Conservation (phyloP, 2,329 filamentous ascomycete species). For the Colletotrichum lentis region DNA sequence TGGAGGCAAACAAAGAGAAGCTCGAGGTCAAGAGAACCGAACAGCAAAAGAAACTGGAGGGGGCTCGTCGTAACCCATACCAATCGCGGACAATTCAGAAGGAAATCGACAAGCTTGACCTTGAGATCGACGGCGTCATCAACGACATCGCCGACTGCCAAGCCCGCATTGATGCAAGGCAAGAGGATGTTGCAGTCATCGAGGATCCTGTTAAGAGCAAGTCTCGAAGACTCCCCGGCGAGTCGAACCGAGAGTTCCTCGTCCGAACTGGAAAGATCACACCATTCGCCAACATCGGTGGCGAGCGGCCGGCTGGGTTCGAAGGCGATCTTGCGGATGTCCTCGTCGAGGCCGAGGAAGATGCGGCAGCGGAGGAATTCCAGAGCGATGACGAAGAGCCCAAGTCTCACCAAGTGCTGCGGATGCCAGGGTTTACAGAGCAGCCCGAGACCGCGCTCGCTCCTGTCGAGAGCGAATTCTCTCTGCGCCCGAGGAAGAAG, state of each 20-base stretch:
- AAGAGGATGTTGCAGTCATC: constrained; percentile 60
- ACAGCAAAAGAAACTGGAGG: constrained; percentile 57
- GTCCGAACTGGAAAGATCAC: constrained; percentile 98
- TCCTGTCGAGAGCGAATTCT: constrained; percentile 62
- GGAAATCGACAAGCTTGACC: constrained; percentile 72
- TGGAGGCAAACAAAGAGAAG: constrained; percentile 63
- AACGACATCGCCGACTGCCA: constrained; percentile 83
- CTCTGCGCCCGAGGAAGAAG: constrained; percentile 66
- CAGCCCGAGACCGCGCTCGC: constrained; percentile 48
- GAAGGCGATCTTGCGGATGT: constrained; percentile 78
- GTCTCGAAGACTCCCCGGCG: constrained; percentile 74
- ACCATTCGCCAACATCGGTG: constrained; percentile 83
- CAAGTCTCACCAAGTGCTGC: constrained; percentile 75
- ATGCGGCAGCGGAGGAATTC: constrained; percentile 62
- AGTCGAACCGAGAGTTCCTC: constrained; percentile 86
- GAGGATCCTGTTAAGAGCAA: constrained; percentile 55
- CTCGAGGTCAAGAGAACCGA: constrained; percentile 71
- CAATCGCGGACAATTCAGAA: constrained; percentile 67
- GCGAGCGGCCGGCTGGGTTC: constrained; percentile 66
- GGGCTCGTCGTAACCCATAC: constrained; percentile 54
- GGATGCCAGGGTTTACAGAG: constrained; percentile 75
- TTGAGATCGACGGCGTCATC: constrained; percentile 69
- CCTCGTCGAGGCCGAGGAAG: constrained; percentile 83
- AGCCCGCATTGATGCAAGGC: constrained; percentile 79
- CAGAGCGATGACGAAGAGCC: constrained; percentile 57